Evolutionary conservation across 805 yeast genomes (phyloP).

Genomic region (Kuraishia ogatae): DNA sequence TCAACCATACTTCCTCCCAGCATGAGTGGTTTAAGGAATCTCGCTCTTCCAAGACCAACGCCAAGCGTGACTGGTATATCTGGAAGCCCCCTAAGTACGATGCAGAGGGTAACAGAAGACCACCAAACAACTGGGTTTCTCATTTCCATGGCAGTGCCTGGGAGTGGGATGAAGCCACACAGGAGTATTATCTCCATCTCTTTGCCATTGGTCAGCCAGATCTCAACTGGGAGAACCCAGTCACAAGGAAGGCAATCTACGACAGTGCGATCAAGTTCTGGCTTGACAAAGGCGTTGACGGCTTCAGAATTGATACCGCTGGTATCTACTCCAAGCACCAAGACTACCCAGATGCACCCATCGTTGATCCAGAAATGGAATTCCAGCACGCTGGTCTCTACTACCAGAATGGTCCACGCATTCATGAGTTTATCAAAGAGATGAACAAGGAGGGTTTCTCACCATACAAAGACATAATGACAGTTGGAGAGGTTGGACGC

Average conservation of each 20-base stretch:
- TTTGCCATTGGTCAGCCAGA: constrained; percentile 52
- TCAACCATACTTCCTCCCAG: constrained; percentile 48
- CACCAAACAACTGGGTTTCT: constrained; percentile 51
- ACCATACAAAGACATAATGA: constrained; percentile 37
- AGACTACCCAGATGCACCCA: constrained; percentile 39
- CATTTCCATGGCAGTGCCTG: constrained; percentile 49
- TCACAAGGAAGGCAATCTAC: constrained; percentile 28
- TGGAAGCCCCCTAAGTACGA: constrained; percentile 45
- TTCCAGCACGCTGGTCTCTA: constrained; percentile 28
- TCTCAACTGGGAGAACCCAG: constrained; percentile 51
- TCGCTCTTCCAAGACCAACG: constrained; percentile 36
- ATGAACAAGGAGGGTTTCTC: constrained; percentile 32
- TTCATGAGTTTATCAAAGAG: constrained; percentile 50
- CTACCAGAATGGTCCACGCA: constrained; percentile 41
- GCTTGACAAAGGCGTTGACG: constrained; percentile 49
- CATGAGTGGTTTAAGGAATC: constrained; percentile 55
- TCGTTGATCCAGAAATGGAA: constrained; percentile 28
- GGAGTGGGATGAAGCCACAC: constrained; percentile 44
- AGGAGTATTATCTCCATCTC: constrained; percentile 46
- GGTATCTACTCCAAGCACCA: constrained; percentile 41
- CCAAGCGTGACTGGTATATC: constrained; percentile 54
- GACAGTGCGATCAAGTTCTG: constrained; percentile 41
- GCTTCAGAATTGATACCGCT: constrained; percentile 51
- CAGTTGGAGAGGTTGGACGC: constrained; percentile 49
- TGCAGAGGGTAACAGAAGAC: constrained; percentile 38